A percentile compares a stretch with the other conserved stretches of the same genome.
Conservation (phyloP, 2,329 filamentous ascomycete species). For the Xenoacremonium recifei region DNA sequence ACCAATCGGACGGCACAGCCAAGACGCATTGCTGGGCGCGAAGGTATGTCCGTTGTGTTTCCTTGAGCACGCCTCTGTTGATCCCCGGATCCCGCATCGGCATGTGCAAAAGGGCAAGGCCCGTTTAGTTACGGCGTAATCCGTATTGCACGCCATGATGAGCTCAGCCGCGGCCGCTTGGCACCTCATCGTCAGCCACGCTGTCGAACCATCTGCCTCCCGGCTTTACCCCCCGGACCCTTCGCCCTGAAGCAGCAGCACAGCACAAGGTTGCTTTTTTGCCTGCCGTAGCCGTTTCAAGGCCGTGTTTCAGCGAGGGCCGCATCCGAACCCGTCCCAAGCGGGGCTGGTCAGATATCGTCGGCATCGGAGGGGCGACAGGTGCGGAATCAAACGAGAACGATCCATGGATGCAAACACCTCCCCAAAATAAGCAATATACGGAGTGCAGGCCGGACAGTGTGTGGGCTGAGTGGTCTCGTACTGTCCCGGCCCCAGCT, state of each 20-base stretch:
- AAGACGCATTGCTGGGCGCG: slow-evolving; percentile 2
- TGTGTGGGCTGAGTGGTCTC: slow-evolving; percentile 1
- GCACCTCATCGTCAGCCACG: background rate
- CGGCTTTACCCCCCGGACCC: background rate
- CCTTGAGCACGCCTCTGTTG: slow-evolving; percentile 4
- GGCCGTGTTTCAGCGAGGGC: slow-evolving; percentile 21
- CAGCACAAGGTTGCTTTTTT: slow-evolving; percentile 6
- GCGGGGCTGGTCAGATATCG: slow-evolving; percentile 12
- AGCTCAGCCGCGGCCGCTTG: too few relatives aligned
- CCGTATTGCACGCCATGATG: background rate
- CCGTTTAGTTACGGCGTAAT: too few relatives aligned
- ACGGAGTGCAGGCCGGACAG: slow-evolving; percentile 3
- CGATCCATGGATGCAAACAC: background rate
- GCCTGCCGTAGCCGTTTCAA: slow-evolving; percentile 22
- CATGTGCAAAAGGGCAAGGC: slow-evolving; percentile 5
- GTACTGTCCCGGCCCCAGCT: background rate
- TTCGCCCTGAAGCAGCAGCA: too few relatives aligned
- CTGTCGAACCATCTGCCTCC: background rate
- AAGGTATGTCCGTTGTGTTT: slow-evolving; percentile 12
- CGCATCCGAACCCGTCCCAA: slow-evolving; percentile 11
- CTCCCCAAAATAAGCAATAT: background rate
- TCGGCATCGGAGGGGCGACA: slow-evolving; percentile 15
- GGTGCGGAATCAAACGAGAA: too few relatives aligned
- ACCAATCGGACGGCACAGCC: slow-evolving; percentile 4
- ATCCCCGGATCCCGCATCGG: slow-evolving; percentile 6